Evolutionary conservation across 2,329 filamentous ascomycete species (phyloP).

Genomic region (Fusarium papillatum): DNA sequence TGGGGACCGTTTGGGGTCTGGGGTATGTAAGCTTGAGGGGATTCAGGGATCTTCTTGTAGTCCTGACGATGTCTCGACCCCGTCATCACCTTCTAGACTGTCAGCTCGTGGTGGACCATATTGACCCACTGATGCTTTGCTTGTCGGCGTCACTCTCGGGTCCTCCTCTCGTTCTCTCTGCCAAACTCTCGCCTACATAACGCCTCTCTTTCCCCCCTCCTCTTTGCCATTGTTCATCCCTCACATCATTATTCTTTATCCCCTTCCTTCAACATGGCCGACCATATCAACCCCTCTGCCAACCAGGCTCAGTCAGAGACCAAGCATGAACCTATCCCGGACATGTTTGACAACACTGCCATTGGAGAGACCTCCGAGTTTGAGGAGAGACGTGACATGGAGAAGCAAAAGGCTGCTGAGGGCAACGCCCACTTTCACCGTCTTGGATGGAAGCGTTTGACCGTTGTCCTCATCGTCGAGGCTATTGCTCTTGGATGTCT

Average conservation of each 20-base stretch:
- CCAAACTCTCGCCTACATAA: conserved; percentile 14
- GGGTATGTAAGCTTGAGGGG: conserved; percentile 27
- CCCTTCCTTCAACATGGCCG: conserved; percentile 20
- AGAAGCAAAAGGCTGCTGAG: conserved; percentile 60
- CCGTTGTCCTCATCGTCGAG: conserved; percentile 68
- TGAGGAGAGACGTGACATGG: conserved; percentile 55
- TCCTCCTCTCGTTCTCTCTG: conserved; percentile 21
- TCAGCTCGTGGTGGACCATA: conserved; percentile 16
- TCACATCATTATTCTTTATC: not conserved
- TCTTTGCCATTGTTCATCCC: not conserved
- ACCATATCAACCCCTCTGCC: conserved; percentile 32
- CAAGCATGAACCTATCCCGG: conserved; percentile 33
- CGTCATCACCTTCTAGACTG: not conserved
- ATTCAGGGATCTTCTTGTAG: conserved; percentile 20
- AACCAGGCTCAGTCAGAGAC: conserved; percentile 15
- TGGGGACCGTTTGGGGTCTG: conserved; percentile 30
- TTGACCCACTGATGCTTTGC: conserved; percentile 19
- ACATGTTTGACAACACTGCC: conserved; percentile 45
- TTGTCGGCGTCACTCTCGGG: conserved; percentile 37
- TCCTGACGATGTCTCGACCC: not conserved
- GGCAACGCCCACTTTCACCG: conserved; percentile 64
- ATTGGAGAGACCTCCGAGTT: conserved; percentile 54
- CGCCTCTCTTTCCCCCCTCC: not conserved
- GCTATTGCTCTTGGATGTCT: conserved; percentile 68
- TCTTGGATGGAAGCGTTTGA: conserved; percentile 69